Conservation (phyloP, 2,329 filamentous ascomycete species). For the Sporothrix pseudoabietina region DNA sequence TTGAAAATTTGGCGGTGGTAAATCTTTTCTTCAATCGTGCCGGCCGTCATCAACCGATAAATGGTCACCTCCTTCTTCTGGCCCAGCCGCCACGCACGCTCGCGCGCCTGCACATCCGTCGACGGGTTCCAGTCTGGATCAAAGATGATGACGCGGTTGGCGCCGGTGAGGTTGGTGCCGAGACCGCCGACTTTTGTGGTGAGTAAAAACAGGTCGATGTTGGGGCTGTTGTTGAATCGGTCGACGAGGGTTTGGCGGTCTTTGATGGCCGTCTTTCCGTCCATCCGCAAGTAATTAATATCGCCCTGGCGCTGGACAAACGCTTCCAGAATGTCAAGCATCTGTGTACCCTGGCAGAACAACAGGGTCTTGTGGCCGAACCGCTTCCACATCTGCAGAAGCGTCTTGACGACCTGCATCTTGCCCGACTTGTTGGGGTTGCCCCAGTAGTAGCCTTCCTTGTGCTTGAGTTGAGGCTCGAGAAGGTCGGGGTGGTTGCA, state of each 20-base stretch:
- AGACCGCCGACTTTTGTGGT: conserved; percentile 95
- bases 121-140: conserved; percentile 99
- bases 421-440: conserved; percentile 81
- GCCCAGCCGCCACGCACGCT: conserved; percentile 91
- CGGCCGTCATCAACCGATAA: conserved; percentile 95
- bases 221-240: conserved; percentile 80
- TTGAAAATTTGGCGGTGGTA: conserved; percentile 99
- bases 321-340: conserved; percentile 90
- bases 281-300: conserved; percentile 84
- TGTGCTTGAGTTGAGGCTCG: conserved; percentile 59
- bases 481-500: conserved; percentile 95
- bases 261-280: conserved; percentile 86
- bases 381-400: conserved; percentile 85
- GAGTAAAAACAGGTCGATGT: conserved; percentile 84
- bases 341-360: conserved; percentile 90
- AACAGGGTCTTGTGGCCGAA: conserved; percentile 90
- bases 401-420: conserved; percentile 88
- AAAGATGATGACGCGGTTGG: conserved; percentile 95
- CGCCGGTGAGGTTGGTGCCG: conserved; percentile 91
- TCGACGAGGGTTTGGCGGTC: conserved; percentile 88
- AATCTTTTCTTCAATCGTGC: conserved; percentile 98
- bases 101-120: conserved; percentile 90
- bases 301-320: conserved; percentile 70
- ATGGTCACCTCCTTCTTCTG: conserved; percentile 96
- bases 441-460: conserved; percentile 75